A percentile compares a stretch with the other conserved stretches of the same genome.
Conservation (phyloP, 768 basidiomycete species). For the Ephemerocybe angulata region DNA sequence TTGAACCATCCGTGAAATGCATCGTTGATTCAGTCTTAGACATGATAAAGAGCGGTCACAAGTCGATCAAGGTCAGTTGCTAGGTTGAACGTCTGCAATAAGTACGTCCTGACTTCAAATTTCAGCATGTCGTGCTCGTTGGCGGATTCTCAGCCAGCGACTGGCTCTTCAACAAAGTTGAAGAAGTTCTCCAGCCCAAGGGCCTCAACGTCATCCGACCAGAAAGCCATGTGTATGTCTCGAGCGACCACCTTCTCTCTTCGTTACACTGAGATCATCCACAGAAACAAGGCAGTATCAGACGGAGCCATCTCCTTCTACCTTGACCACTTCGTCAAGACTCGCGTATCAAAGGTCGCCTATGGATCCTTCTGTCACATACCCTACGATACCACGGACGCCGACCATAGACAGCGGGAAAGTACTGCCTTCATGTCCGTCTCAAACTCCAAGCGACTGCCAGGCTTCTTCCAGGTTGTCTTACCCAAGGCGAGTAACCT, state of each 20-base stretch:
- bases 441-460: constrained; percentile 4
- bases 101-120: neutral
- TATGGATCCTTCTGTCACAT: constrained; percentile 31
- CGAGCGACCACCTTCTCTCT: neutral
- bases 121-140: constrained; percentile 39
- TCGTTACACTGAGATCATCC: neutral
- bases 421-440: constrained; percentile 5
- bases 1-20: constrained; percentile 35
- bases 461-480: constrained; percentile 9
- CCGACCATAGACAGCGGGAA: constrained; percentile 33
- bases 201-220: constrained; percentile 9
- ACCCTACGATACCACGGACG: constrained; percentile 30
- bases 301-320: constrained; percentile 14
- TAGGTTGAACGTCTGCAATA: neutral
- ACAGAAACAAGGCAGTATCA: constrained; percentile 11
- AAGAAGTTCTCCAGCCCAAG: constrained; percentile 2
- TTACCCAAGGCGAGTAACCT: constrained; percentile 5
- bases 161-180: constrained; percentile 43
- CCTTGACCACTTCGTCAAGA: constrained; percentile 11
- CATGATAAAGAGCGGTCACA: constrained; percentile 22
- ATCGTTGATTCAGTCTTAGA: constrained; percentile 31
- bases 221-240: constrained; percentile 16
- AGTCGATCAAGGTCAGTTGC: constrained; percentile 28
- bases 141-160: constrained; percentile 58
- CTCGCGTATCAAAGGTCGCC: constrained; percentile 8